phyloP scores from a whole-genome alignment of 805 yeast genomes.

The Myxozyma kluyveri region DNA sequence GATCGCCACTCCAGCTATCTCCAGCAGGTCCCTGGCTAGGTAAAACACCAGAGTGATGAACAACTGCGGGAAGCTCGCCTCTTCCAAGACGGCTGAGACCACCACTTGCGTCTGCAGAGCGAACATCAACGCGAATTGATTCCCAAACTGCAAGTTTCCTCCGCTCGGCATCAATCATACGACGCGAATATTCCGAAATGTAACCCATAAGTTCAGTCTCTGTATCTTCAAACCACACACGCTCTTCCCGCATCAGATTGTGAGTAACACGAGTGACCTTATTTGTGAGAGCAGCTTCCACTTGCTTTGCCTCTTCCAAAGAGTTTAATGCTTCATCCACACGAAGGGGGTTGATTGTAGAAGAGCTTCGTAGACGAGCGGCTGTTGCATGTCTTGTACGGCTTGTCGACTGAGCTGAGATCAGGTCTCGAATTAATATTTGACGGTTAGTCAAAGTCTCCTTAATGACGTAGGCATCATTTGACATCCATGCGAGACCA shows the following conservation, averaged over 20 bases:
- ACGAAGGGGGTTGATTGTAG: slow-evolving; percentile 75
- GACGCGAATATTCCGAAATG: slow-evolving; percentile 60
- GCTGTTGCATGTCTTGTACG: slow-evolving; percentile 69
- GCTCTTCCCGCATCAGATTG: slow-evolving; percentile 75
- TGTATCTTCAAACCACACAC: slow-evolving; percentile 57
- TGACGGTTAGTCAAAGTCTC: slow-evolving; percentile 93
- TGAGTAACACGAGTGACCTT: slow-evolving; percentile 80
- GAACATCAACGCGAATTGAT: slow-evolving; percentile 64
- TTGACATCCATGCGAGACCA: slow-evolving; percentile 58
- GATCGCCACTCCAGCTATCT: slow-evolving; percentile 61
- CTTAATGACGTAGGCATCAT: slow-evolving; percentile 82
- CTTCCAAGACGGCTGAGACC: slow-evolving; percentile 83
- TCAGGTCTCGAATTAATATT: slow-evolving; percentile 81
- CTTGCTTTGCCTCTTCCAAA: slow-evolving; percentile 71
- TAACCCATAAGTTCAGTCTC: slow-evolving; percentile 53
- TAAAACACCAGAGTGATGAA: slow-evolving; percentile 37
- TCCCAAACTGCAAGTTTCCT: slow-evolving; percentile 73
- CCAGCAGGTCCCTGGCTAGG: slow-evolving; percentile 51
- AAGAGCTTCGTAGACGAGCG: slow-evolving; percentile 62
- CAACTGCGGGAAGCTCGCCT: slow-evolving; percentile 26
- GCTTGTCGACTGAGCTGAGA: slow-evolving; percentile 73
- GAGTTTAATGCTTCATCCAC: slow-evolving; percentile 86
- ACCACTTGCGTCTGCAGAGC: slow-evolving; percentile 71
- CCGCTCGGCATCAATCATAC: slow-evolving; percentile 81
- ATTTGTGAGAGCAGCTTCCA: slow-evolving; percentile 70